These are phyloP conservation scores for grape (Vitis vinifera) DNA, from an alignment of 164 flowering plant species.

Conservation along the genomic window DNA sequence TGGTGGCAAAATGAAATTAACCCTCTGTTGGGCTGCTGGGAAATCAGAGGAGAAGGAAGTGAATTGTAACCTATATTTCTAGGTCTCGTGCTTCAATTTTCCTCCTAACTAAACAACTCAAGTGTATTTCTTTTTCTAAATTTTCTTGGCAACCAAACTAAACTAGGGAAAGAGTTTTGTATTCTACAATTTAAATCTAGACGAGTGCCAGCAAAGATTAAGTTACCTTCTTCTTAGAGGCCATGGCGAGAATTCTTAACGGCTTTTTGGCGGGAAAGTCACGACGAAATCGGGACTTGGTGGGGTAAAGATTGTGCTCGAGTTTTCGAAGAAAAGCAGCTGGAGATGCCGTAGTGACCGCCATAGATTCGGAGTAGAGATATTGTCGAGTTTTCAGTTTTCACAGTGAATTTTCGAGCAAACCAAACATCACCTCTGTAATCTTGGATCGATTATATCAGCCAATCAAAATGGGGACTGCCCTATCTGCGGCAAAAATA, in stretches of 20 bases:
- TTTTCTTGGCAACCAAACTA: not conserved
- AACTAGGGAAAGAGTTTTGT: not conserved
- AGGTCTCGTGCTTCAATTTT: too few relatives aligned
- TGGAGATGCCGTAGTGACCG: conserved; percentile 36
- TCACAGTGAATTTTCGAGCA: too few relatives aligned
- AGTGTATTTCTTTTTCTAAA: not conserved
- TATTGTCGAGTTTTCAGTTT: too few relatives aligned
- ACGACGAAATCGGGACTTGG: conserved; percentile 18
- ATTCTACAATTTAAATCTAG: not conserved
- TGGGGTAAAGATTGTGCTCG: conserved; percentile 14
- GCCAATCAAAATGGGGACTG: conserved; percentile 28
- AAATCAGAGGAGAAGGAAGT: not conserved
- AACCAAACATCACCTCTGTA: too few relatives aligned
- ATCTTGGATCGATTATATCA: not conserved
- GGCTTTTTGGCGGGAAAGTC: conserved; percentile 25
- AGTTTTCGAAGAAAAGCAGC: conserved; percentile 21
- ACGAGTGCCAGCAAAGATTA: not conserved
- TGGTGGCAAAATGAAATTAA: not conserved
- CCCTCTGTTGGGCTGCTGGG: not conserved
- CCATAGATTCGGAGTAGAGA: conserved; percentile 33
- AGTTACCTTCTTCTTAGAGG: conserved; percentile 51
- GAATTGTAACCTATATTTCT: not conserved
- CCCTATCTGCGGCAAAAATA: conserved; percentile 18
- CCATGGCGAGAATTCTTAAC: conserved; percentile 57
- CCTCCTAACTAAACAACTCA: not conserved